Percentiles rank a stretch among this genome's conserved stretches.
phyloP scores from a whole-genome alignment of 495 filamentous ascomycete species.

The Melanomma pulvis-pyrius region DNA sequence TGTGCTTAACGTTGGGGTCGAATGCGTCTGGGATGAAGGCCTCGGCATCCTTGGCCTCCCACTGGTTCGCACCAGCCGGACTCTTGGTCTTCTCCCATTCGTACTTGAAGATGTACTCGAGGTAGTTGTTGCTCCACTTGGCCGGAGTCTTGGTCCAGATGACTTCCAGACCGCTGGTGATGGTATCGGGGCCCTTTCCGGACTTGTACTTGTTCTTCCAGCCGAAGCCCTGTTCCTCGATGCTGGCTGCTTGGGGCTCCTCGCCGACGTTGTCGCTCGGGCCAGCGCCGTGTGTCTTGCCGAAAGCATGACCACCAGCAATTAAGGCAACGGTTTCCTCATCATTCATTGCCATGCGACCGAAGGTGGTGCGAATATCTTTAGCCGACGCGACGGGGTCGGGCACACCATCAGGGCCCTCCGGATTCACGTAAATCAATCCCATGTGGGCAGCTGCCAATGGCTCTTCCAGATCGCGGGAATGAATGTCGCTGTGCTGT shows the following conservation, averaged over 20 bases:
- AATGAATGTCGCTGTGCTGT: slow-evolving; percentile 56
- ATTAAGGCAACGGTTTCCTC: slow-evolving; percentile 76
- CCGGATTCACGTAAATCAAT: slow-evolving; percentile 76
- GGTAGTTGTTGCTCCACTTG: slow-evolving; percentile 67
- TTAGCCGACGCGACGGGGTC: slow-evolving; percentile 67
- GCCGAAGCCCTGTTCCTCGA: slow-evolving; percentile 68
- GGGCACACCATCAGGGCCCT: slow-evolving; percentile 70
- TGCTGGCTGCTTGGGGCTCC: slow-evolving; percentile 63
- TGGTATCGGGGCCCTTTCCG: slow-evolving; percentile 67
- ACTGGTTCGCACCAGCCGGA: slow-evolving; percentile 73
- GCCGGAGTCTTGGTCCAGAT: slow-evolving; percentile 72
- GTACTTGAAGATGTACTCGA: slow-evolving; percentile 73
- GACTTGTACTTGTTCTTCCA: slow-evolving; percentile 62
- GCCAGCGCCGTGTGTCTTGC: slow-evolving; percentile 74
- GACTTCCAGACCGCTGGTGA: slow-evolving; percentile 73
- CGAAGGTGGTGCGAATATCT: slow-evolving; percentile 72
- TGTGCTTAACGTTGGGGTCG: slow-evolving; percentile 66
- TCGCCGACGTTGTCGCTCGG: slow-evolving; percentile 59
- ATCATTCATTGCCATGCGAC: slow-evolving; percentile 78
- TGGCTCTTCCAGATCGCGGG: slow-evolving; percentile 63
- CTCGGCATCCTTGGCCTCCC: slow-evolving; percentile 68
- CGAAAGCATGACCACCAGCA: slow-evolving; percentile 73
- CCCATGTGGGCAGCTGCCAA: slow-evolving; percentile 71
- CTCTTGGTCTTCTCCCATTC: slow-evolving; percentile 78
- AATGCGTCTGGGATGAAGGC: slow-evolving; percentile 67